Evolutionary conservation across 352 stramenopile species (phyloP).

Genomic region (Globisporangium sylvaticum): DNA sequence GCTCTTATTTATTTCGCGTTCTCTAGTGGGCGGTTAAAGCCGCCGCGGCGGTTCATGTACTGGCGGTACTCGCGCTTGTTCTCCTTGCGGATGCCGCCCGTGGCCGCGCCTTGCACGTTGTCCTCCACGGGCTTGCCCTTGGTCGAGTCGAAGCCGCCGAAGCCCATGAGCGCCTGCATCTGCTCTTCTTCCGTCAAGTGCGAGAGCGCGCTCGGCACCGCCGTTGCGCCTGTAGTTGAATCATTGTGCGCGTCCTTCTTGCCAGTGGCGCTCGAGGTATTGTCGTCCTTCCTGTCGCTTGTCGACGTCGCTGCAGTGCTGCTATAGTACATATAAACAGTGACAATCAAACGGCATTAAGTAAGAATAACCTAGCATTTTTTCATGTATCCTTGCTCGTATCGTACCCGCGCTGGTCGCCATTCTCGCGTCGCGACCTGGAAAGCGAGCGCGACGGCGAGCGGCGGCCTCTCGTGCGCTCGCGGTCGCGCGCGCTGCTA

Average conservation of each 20-base stretch:
- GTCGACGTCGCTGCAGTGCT: not conserved
- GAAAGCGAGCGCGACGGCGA: conserved; percentile 21
- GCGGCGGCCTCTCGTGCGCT: conserved; percentile 18
- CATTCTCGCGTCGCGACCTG: conserved; percentile 11
- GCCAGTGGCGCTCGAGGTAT: not conserved
- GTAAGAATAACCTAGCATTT: not conserved
- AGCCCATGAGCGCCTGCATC: conserved; percentile 85
- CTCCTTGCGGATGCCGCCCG: conserved; percentile 83
- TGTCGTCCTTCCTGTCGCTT: not conserved
- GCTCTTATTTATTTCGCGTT: conserved; percentile 29
- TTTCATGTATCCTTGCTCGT: not conserved
- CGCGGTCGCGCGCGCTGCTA: conserved; percentile 13
- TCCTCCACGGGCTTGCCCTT: conserved; percentile 92
- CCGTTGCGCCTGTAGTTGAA: not conserved
- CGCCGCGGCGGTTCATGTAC: conserved; percentile 97
- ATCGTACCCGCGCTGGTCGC: conserved; percentile 9
- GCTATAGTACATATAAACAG: not conserved
- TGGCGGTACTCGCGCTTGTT: conserved; percentile 94
- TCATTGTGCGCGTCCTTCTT: conserved; percentile 12
- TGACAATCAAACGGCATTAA: not conserved
- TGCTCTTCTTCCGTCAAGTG: conserved; percentile 73
- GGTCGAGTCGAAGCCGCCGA: conserved; percentile 91
- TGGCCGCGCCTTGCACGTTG: conserved; percentile 81
- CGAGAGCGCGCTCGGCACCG: conserved; percentile 6
- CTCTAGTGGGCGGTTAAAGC: conserved; percentile 93